phyloP scores from a whole-genome alignment of 2,329 filamentous ascomycete species.

The Ceratocystis variospora region DNA sequence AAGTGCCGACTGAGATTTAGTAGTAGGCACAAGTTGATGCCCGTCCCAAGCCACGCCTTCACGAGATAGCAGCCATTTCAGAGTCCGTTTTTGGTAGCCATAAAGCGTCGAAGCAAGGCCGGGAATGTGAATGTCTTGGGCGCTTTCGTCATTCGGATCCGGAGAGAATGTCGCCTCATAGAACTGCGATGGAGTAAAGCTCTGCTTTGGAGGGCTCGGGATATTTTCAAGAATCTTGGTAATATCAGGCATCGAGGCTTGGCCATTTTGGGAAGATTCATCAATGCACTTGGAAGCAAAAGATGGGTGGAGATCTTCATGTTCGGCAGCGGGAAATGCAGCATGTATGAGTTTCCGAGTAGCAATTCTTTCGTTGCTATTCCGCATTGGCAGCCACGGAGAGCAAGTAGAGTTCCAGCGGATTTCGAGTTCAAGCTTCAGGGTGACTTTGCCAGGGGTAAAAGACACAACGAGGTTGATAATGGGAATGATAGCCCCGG shows the following conservation, averaged over 20 bases:
- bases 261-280: not conserved
- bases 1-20: not conserved
- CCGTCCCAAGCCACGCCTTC: conserved; percentile 45
- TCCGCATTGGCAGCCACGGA: conserved; percentile 25
- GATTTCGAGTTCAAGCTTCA: conserved; percentile 28
- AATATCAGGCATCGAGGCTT: not conserved
- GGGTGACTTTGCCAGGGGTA: not conserved
- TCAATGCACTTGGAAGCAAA: not conserved
- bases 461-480: not conserved
- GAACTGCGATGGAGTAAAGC: conserved; percentile 41
- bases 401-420: conserved; percentile 33
- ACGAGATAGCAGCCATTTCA: conserved; percentile 55
- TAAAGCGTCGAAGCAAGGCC: conserved; percentile 42
- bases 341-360: conserved; percentile 27
- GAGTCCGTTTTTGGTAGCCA: conserved; percentile 57
- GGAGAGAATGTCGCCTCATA: conserved; percentile 48
- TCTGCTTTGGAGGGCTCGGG: conserved; percentile 19
- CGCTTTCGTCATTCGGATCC: conserved; percentile 25
- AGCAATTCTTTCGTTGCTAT: conserved; percentile 23
- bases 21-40: conserved; percentile 16
- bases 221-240: conserved; percentile 26
- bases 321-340: not conserved
- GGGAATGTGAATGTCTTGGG: conserved; percentile 30
- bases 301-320: not conserved
- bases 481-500: not conserved